Percentiles rank a stretch among this genome's conserved stretches.
phyloP scores from a whole-genome alignment of 2,329 filamentous ascomycete species.

The Xylaria sp. region DNA sequence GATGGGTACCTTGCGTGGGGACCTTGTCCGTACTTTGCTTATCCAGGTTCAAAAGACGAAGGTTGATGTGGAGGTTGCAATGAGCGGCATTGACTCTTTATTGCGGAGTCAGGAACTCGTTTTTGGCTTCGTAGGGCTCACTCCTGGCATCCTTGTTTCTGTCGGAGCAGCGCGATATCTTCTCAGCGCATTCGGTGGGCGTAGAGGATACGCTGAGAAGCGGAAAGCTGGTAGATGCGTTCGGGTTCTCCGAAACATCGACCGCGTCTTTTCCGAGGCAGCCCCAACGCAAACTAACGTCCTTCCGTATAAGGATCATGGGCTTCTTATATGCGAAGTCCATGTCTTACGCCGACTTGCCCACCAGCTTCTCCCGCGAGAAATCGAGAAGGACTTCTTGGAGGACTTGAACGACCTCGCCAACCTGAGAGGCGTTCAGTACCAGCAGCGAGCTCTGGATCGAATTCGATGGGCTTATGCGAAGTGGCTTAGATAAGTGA shows the following conservation, averaged over 20 bases:
- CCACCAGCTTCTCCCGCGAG: conserved; percentile 73
- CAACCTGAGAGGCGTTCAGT: conserved; percentile 81
- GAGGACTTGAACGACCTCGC: conserved; percentile 89
- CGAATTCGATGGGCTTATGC: conserved; percentile 92
- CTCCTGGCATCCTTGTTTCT: conserved; percentile 89
- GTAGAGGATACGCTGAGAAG: conserved; percentile 73
- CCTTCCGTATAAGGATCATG: conserved; percentile 91
- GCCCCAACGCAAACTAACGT: conserved; percentile 77
- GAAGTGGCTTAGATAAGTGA: conserved; percentile 69
- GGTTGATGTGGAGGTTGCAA: conserved; percentile 95
- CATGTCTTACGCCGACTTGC: conserved; percentile 81
- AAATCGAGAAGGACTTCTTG: conserved; percentile 84
- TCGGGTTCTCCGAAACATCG: conserved; percentile 85
- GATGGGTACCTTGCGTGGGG: conserved; percentile 82
- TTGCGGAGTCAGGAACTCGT: conserved; percentile 96
- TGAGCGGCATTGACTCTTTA: conserved; percentile 93
- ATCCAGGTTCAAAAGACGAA: conserved; percentile 99
- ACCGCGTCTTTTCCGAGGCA: conserved; percentile 78
- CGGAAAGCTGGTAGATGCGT: conserved; percentile 76
- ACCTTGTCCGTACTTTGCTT: conserved; percentile 87
- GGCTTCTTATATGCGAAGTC: conserved; percentile 87
- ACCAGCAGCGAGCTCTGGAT: conserved; percentile 82
- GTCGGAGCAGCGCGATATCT: conserved; percentile 80
- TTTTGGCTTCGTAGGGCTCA: conserved; percentile 96
- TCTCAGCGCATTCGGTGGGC: conserved; percentile 73